A percentile compares a stretch with the other conserved stretches of the same genome.
These are phyloP conservation scores for Chalciporus piperatoides DNA, from an alignment of 1,284 basidiomycete species.

Conservation along the genomic window DNA sequence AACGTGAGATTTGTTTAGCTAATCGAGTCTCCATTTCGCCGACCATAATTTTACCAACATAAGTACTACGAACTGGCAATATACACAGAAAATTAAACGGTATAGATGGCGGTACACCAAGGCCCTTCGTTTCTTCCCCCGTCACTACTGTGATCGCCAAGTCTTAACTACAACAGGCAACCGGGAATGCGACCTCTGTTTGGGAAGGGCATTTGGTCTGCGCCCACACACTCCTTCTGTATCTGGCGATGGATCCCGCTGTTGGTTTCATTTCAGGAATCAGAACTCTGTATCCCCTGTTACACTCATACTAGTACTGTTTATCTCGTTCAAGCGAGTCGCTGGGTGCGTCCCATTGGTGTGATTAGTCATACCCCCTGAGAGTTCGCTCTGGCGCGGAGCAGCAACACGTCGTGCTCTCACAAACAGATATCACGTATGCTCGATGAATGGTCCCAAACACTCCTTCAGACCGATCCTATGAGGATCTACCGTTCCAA, in stretches of 20 bases:
- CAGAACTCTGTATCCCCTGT: neutral
- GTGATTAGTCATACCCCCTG: neutral
- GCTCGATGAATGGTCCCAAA: constrained; percentile 38
- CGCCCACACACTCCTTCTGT: neutral
- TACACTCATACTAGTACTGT: neutral
- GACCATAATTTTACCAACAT: too few relatives aligned
- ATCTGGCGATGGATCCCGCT: too few relatives aligned
- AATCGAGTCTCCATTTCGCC: neutral
- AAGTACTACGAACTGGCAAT: too few relatives aligned
- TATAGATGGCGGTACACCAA: too few relatives aligned
- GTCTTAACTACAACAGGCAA: constrained; percentile 27
- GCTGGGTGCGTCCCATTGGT: too few relatives aligned
- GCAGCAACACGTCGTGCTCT: neutral
- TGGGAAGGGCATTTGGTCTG: neutral
- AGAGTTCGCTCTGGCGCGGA: too few relatives aligned
- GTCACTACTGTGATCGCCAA: too few relatives aligned
- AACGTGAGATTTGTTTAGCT: neutral
- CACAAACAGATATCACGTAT: constrained; percentile 17
- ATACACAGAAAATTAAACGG: too few relatives aligned
- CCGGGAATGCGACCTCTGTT: neutral
- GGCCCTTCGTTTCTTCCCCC: neutral
- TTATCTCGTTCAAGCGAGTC: too few relatives aligned
- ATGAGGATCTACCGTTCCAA: constrained; percentile 85
- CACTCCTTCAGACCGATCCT: constrained; percentile 54
- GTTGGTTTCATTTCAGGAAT: too few relatives aligned